Conservation (phyloP, 1,139 yeast genomes). For the Nakaseomyces uthaithaninus region DNA sequence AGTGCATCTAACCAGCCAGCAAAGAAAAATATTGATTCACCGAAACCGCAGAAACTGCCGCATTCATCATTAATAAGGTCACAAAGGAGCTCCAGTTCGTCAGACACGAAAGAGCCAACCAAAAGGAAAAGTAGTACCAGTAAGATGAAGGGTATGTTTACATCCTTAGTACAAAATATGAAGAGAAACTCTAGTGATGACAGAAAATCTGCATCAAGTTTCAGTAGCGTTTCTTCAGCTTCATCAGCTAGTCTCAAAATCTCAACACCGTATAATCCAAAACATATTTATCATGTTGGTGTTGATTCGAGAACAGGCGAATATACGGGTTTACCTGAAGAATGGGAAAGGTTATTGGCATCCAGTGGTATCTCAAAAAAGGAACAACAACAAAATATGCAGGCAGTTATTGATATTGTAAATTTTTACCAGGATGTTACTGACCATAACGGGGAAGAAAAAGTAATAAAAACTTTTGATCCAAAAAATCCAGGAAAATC, state of each 20-base stretch:
- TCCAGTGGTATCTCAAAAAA: slow-evolving; percentile 79
- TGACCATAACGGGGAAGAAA: slow-evolving; percentile 51
- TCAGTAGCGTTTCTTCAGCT: slow-evolving; percentile 13
- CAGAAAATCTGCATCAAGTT: slow-evolving; percentile 21
- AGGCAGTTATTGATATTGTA: slow-evolving; percentile 88
- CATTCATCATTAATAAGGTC: background rate
- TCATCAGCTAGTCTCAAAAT: slow-evolving; percentile 47
- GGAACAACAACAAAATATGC: slow-evolving; percentile 87
- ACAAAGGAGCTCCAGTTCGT: background rate
- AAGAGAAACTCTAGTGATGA: slow-evolving; percentile 29
- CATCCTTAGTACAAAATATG: slow-evolving; percentile 43
- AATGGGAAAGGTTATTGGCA: slow-evolving; percentile 77
- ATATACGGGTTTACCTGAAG: slow-evolving; percentile 83
- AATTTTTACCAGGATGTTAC: slow-evolving; percentile 71
- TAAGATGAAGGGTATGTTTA: slow-evolving; percentile 41
- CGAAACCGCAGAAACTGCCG: background rate
- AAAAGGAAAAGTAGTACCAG: slow-evolving; percentile 7
- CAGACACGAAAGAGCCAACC: background rate
- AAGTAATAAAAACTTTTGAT: slow-evolving; percentile 68
- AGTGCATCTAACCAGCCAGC: background rate
- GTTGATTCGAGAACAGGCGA: slow-evolving; percentile 75
- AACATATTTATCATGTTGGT: slow-evolving; percentile 90
- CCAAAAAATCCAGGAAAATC: background rate
- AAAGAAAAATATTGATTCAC: background rate
- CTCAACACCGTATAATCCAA: slow-evolving; percentile 82